These are phyloP conservation scores for Diaporthe sp. DNA, from an alignment of 2,329 filamentous ascomycete genomes.

Conservation along the genomic window DNA sequence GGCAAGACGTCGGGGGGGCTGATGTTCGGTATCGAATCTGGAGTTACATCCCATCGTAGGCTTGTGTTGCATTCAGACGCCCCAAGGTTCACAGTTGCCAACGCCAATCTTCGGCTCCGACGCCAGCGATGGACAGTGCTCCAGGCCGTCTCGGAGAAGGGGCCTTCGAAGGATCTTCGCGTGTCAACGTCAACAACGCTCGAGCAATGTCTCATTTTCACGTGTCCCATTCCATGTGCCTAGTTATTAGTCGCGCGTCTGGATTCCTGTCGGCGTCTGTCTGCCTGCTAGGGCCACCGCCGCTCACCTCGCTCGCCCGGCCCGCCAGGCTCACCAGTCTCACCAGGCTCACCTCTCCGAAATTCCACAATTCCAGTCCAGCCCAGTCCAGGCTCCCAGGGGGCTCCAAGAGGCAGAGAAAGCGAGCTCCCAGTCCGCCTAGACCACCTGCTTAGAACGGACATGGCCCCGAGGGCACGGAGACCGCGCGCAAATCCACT, in stretches of 20 bases:
- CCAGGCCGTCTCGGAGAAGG: constrained; percentile 3
- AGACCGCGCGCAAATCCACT: constrained; percentile 5
- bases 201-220: constrained; percentile 32
- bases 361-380: background rate
- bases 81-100: constrained; percentile 27
- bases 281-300: background rate
- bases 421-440: background rate
- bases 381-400: constrained; percentile 21
- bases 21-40: constrained; percentile 34
- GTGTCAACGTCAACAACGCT: background rate
- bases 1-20: constrained; percentile 14
- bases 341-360: constrained; percentile 21
- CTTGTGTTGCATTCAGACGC: constrained; percentile 28
- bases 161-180: constrained; percentile 26
- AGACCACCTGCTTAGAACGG: constrained; percentile 29
- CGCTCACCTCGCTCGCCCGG: constrained; percentile 4
- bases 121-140: constrained; percentile 20
- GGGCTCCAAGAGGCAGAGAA: background rate
- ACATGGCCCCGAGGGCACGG: constrained; percentile 26
- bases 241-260: constrained; percentile 23
- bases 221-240: constrained; percentile 18
- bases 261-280: constrained; percentile 12
- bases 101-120: constrained; percentile 31
- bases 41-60: constrained; percentile 33
- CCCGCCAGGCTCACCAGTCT: constrained; percentile 11